Evolutionary conservation across 1,284 basidiomycete genomes (phyloP), one percentile per base, ranked within the genome.

Genomic region (Cystobasidiaceae sp.): DNA sequence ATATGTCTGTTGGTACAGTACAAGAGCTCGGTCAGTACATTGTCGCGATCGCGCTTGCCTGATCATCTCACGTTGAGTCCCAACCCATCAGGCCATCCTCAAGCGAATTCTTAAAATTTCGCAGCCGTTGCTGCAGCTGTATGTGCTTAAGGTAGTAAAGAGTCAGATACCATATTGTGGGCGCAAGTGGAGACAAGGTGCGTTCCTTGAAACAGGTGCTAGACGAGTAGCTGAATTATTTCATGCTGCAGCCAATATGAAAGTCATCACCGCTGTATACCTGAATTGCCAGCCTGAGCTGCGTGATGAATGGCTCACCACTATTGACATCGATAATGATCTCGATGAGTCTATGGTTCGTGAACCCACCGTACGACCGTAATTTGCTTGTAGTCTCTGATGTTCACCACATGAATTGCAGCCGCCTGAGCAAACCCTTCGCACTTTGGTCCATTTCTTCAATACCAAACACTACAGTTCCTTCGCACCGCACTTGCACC

Each of bases 161-260:
- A 93, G 90, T 71, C 96, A 98, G 82, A 93, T 98, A 25, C 96
- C 96, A 0, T 97, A 93, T 76, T 97, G 92, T 75, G 96, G 96
- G 13, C 84, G 94, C 49, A 97, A 97, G 79, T 98, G 96, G 96
- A 82, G 94, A 54, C 93, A 97, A 80, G 89, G 93, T 93, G 77
- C 74, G 84, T 75, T 44, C 32, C 3, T 4, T 41, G 2, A 17
- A 8, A 32, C 48, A 15, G 2, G 15, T 3, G 52, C 63, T n/a
- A 69, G 44, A 30, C 27, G 17, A 0, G 37, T 27, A n/a, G 15
- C 15, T 37, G 37, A 37, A 8, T 19, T 9, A 19, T 46, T 27
- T n/a, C 3, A n/a, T 48, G 21, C 37, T 23, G 32, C 39, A 94
- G 91, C 89, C 25, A 99, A 98, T 76, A 99, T 99, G 96, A 96